These are phyloP conservation scores for Bruguiera parviflora DNA, from an alignment of 345 rosid species.

Conservation along the genomic window DNA sequence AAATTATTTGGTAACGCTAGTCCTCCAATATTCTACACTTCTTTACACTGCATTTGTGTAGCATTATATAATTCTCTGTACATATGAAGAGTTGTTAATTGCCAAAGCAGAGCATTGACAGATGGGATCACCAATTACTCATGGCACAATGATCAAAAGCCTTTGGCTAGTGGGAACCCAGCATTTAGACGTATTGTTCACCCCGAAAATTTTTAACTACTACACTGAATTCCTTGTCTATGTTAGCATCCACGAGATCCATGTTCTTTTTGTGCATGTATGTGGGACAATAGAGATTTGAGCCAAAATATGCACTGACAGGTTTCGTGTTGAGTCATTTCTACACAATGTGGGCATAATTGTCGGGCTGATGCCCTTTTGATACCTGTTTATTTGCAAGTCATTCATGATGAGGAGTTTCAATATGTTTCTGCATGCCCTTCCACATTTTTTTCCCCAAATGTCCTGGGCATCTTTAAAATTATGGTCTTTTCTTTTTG, in stretches of 20 bases:
- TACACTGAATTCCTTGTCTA: not conserved
- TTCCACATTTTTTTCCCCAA: not conserved
- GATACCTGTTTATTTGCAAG: not conserved
- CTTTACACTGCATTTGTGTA: not conserved
- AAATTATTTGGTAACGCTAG: not conserved
- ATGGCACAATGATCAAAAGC: not conserved
- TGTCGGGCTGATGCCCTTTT: not conserved
- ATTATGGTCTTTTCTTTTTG: conserved; percentile 2
- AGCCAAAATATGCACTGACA: no score
- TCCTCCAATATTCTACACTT: not conserved
- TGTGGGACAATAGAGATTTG: no score
- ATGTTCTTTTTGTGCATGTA: no score
- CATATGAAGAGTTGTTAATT: not conserved
- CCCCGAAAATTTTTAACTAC: not conserved
- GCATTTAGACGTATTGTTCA: not conserved
- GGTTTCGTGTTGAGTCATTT: not conserved
- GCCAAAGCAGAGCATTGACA: not conserved
- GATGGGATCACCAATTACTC: not conserved
- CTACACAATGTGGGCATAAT: not conserved
- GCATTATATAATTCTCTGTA: not conserved
- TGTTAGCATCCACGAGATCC: no score
- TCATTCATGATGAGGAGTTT: not conserved
- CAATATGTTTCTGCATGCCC: not conserved
- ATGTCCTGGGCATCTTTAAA: conserved; percentile 6
- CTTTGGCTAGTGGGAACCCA: not conserved